Conservation (phyloP, 2,329 filamentous ascomycete species). For the Mariannaea elegans region DNA sequence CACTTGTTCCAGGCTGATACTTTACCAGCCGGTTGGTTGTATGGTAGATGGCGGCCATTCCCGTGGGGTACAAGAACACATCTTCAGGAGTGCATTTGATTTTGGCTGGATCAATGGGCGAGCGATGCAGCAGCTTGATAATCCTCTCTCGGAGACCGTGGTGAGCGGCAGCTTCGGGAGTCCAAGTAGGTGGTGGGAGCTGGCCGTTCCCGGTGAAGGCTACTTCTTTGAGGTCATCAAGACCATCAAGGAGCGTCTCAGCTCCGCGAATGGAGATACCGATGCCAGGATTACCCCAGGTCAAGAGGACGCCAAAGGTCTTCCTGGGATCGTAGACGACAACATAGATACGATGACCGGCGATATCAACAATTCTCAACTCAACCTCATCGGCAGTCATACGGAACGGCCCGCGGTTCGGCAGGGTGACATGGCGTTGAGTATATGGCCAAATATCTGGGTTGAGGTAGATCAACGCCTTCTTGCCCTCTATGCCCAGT, state of each 20-base stretch:
- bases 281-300: slow-evolving; percentile 57
- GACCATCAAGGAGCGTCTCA: slow-evolving; percentile 51
- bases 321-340: slow-evolving; percentile 51
- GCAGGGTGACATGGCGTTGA: slow-evolving; percentile 44
- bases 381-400: slow-evolving; percentile 47
- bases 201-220: slow-evolving; percentile 33
- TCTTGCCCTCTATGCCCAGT: slow-evolving; percentile 39
- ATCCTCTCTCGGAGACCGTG: slow-evolving; percentile 51
- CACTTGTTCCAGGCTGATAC: slow-evolving; percentile 46
- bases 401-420: slow-evolving; percentile 46
- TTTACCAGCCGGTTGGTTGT: slow-evolving; percentile 50
- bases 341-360: slow-evolving; percentile 53
- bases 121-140: slow-evolving; percentile 51
- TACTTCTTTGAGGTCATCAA: slow-evolving; percentile 48
- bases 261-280: slow-evolving; percentile 58
- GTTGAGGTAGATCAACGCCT: slow-evolving; percentile 44
- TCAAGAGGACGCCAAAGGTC: slow-evolving; percentile 48
- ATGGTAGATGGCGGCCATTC: slow-evolving; percentile 62
- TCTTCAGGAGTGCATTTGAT: slow-evolving; percentile 46
- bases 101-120: slow-evolving; percentile 43
- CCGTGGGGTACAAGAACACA: slow-evolving; percentile 62
- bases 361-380: slow-evolving; percentile 53
- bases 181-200: slow-evolving; percentile 48
- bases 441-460: slow-evolving; percentile 44
- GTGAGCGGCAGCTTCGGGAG: slow-evolving; percentile 51